phyloP scores from a whole-genome alignment of 1,284 basidiomycete species.

The Ganoderma lucidum region DNA sequence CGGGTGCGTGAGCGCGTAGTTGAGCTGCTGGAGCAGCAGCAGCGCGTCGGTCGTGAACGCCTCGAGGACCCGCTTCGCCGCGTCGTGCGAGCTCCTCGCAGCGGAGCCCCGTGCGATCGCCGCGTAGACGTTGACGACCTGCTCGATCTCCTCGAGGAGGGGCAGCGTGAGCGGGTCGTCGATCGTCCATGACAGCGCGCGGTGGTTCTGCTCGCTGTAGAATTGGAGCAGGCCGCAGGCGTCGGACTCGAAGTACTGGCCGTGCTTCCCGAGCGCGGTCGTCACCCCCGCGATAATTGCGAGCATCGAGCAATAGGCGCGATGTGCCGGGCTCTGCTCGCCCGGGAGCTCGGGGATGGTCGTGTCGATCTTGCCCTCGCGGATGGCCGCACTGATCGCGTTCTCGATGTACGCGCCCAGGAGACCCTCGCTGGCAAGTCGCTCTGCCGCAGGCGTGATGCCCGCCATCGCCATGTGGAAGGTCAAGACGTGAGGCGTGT shows the following conservation, averaged over 20 bases:
- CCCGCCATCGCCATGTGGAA: constrained; percentile 90
- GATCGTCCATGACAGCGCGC: constrained; percentile 82
- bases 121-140: constrained; percentile 79
- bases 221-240: constrained; percentile 88
- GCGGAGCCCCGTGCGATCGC: constrained; percentile 65
- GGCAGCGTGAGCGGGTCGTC: constrained; percentile 77
- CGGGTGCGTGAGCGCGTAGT: constrained; percentile 91
- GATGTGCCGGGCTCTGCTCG: constrained; percentile 81
- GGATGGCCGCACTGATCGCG: constrained; percentile 77
- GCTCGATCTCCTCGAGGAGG: constrained; percentile 83
- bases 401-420: constrained; percentile 87
- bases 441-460: constrained; percentile 80
- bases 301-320: constrained; percentile 87
- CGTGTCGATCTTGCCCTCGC: constrained; percentile 77
- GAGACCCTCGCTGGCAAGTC: constrained; percentile 85
- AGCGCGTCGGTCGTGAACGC: constrained; percentile 75
- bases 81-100: constrained; percentile 50
- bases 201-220: constrained; percentile 82
- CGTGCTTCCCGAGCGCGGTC: constrained; percentile 67
- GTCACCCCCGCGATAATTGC: constrained; percentile 82
- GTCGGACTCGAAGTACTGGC: constrained; percentile 88
- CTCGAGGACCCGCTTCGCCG: constrained; percentile 67
- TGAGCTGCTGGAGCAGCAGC: constrained; percentile 85
- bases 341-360: constrained; percentile 72
- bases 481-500: constrained; percentile 78